Conservation (phyloP, 345 rosid genomes). For the Geranium rotundifolium region DNA sequence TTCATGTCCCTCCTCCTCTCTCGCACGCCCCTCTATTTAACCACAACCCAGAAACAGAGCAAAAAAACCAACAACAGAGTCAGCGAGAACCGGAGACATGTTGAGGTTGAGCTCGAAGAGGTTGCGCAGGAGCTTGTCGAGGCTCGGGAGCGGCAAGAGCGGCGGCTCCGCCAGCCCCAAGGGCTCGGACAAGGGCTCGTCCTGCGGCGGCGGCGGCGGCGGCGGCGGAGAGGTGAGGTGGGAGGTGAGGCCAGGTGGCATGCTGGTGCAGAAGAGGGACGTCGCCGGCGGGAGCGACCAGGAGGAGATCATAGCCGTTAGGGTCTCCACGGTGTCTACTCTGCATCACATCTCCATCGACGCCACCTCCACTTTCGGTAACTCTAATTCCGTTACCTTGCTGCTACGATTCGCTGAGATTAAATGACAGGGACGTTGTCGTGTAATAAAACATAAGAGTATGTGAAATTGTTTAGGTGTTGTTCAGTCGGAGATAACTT, state of each 20-base stretch:
- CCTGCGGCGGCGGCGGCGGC: slow-evolving; percentile 3
- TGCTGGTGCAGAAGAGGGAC: slow-evolving; percentile 87
- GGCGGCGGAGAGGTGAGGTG: slow-evolving; percentile 46
- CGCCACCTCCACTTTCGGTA: slow-evolving; percentile 86
- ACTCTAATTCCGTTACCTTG: background rate
- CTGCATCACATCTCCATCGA: slow-evolving; percentile 66
- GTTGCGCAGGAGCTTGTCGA: slow-evolving; percentile 44
- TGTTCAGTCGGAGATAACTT: too few species aligned
- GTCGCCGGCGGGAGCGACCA: slow-evolving; percentile 18
- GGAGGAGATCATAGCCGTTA: slow-evolving; percentile 41
- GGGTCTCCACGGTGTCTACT: slow-evolving; percentile 60
- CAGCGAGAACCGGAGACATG: slow-evolving; percentile 25
- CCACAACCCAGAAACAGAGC: background rate
- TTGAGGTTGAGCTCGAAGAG: slow-evolving; percentile 65
- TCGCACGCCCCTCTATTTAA: background rate
- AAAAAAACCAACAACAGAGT: background rate
- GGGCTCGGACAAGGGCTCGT: slow-evolving; percentile 10
- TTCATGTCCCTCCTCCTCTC: background rate
- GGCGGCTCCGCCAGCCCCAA: slow-evolving; percentile 15
- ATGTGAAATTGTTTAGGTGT: too few species aligned
- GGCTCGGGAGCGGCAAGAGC: slow-evolving; percentile 31
- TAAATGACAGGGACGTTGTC: too few species aligned
- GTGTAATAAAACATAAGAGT: too few species aligned
- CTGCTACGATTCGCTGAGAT: background rate
- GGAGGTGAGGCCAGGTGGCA: slow-evolving; percentile 84